Evolutionary conservation across 2,329 filamentous ascomycete genomes (phyloP).

Genomic region (Colletotrichum theobromicola): DNA sequence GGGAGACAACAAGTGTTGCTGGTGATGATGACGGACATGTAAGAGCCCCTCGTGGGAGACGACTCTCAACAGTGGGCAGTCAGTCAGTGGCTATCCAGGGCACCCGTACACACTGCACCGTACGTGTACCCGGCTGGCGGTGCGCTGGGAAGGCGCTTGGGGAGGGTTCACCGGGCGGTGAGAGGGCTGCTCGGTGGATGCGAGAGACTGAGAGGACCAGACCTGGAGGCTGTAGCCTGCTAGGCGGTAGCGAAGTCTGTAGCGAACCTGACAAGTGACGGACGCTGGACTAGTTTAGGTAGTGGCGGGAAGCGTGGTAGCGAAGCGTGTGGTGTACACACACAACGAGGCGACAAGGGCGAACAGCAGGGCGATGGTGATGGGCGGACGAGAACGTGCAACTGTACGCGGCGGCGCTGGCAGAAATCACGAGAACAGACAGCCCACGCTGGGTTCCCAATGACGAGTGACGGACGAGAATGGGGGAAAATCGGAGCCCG

Average conservation of each 20-base stretch:
- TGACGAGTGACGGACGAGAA: slow-evolving; percentile 21
- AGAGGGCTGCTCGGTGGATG: not conserved
- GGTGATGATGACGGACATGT: slow-evolving; percentile 16
- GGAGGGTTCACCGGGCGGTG: slow-evolving; percentile 17
- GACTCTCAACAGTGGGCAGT: not conserved
- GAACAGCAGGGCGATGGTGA: not conserved
- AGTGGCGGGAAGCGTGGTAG: not conserved
- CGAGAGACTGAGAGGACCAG: not conserved
- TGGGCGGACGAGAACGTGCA: not conserved
- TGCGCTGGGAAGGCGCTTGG: not conserved
- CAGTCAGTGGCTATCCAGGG: not conserved
- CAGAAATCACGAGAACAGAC: slow-evolving; percentile 17
- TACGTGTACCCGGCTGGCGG: not conserved
- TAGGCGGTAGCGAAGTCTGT: not conserved
- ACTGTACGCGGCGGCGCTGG: slow-evolving; percentile 1
- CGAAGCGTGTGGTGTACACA: not conserved
- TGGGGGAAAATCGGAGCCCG: slow-evolving; percentile 19
- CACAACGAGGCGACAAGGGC: not conserved
- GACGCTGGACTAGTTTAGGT: not conserved
- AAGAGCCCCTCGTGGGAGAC: slow-evolving; percentile 8
- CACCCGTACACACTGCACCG: not conserved
- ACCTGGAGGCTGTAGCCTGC: not conserved
- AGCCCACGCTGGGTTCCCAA: slow-evolving; percentile 12
- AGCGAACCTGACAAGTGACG: not conserved
- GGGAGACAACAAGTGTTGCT: slow-evolving; percentile 6